Evolutionary conservation across 2,329 filamentous ascomycete species (phyloP).

Genomic region (Sordariomycetes sp.): DNA sequence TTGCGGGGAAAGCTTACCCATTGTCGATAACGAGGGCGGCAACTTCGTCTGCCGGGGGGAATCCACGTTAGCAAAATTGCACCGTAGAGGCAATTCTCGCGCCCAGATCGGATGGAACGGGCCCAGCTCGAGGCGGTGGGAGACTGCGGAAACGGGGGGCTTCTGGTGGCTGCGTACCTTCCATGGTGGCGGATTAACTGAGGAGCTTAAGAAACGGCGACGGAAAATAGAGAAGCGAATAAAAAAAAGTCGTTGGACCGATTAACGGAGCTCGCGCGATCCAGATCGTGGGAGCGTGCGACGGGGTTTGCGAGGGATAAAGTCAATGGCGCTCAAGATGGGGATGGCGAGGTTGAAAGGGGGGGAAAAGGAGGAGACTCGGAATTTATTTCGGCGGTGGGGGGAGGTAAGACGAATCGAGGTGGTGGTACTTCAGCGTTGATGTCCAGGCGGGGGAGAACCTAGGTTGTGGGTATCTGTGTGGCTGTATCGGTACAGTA

Average conservation of each 20-base stretch:
- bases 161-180: conserved; percentile 43
- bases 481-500: neutral
- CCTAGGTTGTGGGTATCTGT: conserved; percentile 1
- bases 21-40: conserved; percentile 99
- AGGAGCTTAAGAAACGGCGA: conserved; percentile 1
- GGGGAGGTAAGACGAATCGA: conserved; percentile 7
- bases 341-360: conserved; percentile 10
- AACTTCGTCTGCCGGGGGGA: conserved; percentile 78
- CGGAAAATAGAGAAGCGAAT: conserved; percentile 6
- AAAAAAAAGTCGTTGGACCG: conserved; percentile 7
- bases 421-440: neutral
- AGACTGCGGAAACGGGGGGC: neutral
- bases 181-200: conserved; percentile 39
- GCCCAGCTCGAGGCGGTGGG: neutral
- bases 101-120: neutral
- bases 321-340: conserved; percentile 7
- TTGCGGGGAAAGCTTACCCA: conserved; percentile 66
- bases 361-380: conserved; percentile 12
- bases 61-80: conserved; percentile 28
- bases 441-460: conserved; percentile 2
- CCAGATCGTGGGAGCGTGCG: conserved; percentile 10
- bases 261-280: conserved; percentile 12
- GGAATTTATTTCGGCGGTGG: conserved; percentile 6
- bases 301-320: conserved; percentile 5
- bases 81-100: neutral